Evolutionary conservation across 1,284 basidiomycete species (phyloP).

Genomic region (Coniophora puteana): DNA sequence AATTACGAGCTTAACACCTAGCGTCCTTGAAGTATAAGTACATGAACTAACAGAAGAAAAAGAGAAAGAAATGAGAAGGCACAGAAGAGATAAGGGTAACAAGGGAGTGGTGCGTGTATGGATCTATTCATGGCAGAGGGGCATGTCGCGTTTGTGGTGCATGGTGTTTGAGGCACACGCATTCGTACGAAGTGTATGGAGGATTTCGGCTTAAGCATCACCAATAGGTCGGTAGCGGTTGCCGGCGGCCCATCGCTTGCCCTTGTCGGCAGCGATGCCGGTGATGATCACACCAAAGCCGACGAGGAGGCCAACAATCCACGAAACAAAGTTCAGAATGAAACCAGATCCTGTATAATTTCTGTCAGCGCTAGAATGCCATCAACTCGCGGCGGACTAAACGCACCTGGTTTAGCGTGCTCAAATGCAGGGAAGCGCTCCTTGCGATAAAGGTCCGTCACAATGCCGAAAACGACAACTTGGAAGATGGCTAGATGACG

Average conservation of each 20-base stretch:
- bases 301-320: slow-evolving; percentile 53
- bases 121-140: no score
- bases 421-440: slow-evolving; percentile 49
- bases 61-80: neutral
- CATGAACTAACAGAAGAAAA: neutral
- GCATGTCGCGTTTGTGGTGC: no score
- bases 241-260: slow-evolving; percentile 72
- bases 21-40: no score
- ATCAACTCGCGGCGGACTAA: neutral
- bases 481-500: slow-evolving; percentile 48
- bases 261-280: slow-evolving; percentile 63
- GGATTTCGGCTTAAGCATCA: slow-evolving; percentile 12
- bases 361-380: slow-evolving; percentile 5
- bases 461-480: slow-evolving; percentile 56
- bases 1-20: no score
- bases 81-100: neutral
- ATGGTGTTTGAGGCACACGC: no score
- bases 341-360: slow-evolving; percentile 48
- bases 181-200: no score
- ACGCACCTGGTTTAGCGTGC: slow-evolving; percentile 56
- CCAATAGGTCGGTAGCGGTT: slow-evolving; percentile 60
- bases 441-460: slow-evolving; percentile 57
- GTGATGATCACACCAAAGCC: slow-evolving; percentile 54
- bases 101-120: neutral
- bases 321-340: slow-evolving; percentile 54